Evolutionary conservation across 2,329 filamentous ascomycete species (phyloP), one percentile per base, ranked within the genome.

Genomic region (Fusarium solani-melongenae): DNA sequence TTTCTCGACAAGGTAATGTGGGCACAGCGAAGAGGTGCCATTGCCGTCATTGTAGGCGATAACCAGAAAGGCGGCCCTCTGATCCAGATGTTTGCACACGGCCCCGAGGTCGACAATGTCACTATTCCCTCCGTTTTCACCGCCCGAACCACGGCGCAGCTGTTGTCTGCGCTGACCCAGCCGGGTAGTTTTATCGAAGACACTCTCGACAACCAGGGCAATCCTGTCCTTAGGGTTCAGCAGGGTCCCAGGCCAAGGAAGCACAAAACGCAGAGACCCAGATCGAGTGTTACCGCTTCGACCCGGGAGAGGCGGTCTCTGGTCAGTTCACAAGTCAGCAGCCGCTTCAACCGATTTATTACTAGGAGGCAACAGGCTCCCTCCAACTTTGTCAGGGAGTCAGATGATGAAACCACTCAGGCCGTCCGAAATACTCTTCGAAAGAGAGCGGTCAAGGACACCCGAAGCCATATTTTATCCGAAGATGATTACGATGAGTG

Each of bases 1-100:
- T 99, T 99, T 81, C 84, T 98, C 69, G 96, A 98, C 80, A 99
- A 99, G 83, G 94, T 96, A 72, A 96, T 97, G 85, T 99, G 96
- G 96, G 94, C 93, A 14, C 96, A 99, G 82, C 90, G 95, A 70
- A 90, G 96, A 79, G 96, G 96, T 27, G 96, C 93, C 22, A 89
- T 95, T 68, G 96, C 94, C 38, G 86, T 99, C 69, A 97, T 99
- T 73, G 95, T 99, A 4, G 96, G 96, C 29, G 96, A 99, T 81
- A 93, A 98, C 81, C 92, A 94, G 66, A 93, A 94, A 70, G 96
- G 96, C 51, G 95, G 95, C 5, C 93, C 93, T 38, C 85, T 99
- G 70, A 94, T 98, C 59, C 96, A 97, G 77, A 99, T 99, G 96
- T 98, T 98, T 82, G 96, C 96, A n/a, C 91, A 94, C 78, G 96